Evolutionary conservation across 2,329 filamentous ascomycete genomes (phyloP), one percentile per base, ranked within the genome.

Genomic region (Aureobasidium pullulans): DNA sequence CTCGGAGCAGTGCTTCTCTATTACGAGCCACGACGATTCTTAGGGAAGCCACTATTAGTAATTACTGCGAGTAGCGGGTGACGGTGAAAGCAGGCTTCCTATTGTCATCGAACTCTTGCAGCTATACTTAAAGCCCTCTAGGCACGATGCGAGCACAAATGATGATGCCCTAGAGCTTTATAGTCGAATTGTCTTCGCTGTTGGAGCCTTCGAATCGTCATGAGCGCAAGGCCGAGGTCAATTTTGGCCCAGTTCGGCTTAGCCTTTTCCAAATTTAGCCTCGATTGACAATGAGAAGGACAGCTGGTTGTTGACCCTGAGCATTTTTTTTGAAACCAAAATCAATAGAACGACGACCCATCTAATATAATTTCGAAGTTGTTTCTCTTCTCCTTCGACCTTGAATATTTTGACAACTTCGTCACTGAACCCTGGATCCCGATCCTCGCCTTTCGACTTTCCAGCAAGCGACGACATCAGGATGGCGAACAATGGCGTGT

Each of bases 261-360:
- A 42, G 54, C 43, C 4, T 6, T 9, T 58, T 39, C 54, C 31
- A 23, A 19, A 10, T 47, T 47, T 11, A 19, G 54, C 29, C 13
- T 36, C n/a, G 43, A 23, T 34, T 36, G 23, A 32, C 23, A 19
- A 42, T 29, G 36, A 42, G 34, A 49, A 58, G 54, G 54, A 58
- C 54, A 58, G 54, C 54, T 58, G 54, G 54, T 16, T 48, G 44
- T 58, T 58, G 36, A 58, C 54, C 54, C 43, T 58, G 43, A 58
- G 28, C 53, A 36, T 58, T 49, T 42, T 42, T 48, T 48, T 39
- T 58, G 34, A 58, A 58, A 58, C 36, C 7, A 16, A n/a, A 23
- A 36, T 36, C 28, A 32, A 42, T 31, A 49, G 16, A 42, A 42
- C 31, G 13, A 44, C 31, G 29, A 29, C 52, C 29, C 40, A 29